Evolutionary conservation across 495 filamentous ascomycete genomes (phyloP).

Genomic region (Neurospora terricola): DNA sequence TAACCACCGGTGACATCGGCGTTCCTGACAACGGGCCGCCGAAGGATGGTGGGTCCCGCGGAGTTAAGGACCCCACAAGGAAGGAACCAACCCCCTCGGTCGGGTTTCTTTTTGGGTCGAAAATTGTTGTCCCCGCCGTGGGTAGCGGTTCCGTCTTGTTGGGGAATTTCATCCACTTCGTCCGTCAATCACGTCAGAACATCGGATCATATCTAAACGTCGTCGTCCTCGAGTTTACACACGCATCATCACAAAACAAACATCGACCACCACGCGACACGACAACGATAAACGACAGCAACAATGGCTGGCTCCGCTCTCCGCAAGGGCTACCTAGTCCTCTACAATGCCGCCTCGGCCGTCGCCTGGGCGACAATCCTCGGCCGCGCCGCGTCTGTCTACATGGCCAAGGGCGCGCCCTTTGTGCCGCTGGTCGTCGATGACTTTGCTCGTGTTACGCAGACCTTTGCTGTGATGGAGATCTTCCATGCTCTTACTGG

Average conservation of each 20-base stretch:
- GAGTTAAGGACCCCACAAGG: background rate
- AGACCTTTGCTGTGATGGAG: slow-evolving; percentile 76
- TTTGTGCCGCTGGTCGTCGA: slow-evolving; percentile 42
- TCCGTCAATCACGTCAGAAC: background rate
- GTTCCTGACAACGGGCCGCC: background rate
- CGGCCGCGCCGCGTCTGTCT: slow-evolving; percentile 37
- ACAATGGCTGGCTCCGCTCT: slow-evolving; percentile 17
- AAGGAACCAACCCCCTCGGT: background rate
- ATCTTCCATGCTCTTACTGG: slow-evolving; percentile 66
- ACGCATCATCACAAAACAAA: background rate
- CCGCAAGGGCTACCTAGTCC: slow-evolving; percentile 58
- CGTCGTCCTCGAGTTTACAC: no score
- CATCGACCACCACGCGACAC: background rate
- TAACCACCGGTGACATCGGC: background rate
- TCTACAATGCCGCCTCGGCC: slow-evolving; percentile 73
- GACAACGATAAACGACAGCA: background rate
- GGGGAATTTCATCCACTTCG: background rate
- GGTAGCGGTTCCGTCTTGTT: background rate
- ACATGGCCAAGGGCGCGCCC: slow-evolving; percentile 12
- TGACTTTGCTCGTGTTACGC: slow-evolving; percentile 63
- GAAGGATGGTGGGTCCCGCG: background rate
- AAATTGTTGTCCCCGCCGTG: background rate
- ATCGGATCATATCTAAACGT: background rate
- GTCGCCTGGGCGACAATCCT: slow-evolving; percentile 67
- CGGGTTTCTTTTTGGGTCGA: background rate